Base-by-base conservation (phyloP, 805 yeast species). In the Starmerella khaoyaiensis region DNA sequence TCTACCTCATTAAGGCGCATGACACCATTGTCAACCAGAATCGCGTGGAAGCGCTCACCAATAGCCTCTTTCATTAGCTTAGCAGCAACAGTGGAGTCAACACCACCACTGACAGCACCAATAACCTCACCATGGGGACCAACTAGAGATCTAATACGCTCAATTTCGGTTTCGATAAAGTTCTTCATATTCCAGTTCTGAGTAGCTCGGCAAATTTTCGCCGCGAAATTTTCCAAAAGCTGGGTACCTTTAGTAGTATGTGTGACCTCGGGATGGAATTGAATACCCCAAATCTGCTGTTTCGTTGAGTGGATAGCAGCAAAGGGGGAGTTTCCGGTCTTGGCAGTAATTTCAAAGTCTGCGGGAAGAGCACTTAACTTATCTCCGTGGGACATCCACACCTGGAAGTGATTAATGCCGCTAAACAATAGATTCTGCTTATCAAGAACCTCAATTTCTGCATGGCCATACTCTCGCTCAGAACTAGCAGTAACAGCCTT, bases 371-470 rank as follows among this genome's bases (percentile, higher is more conserved):
- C 80, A 53, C 75, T 76, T 55, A 90, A 71, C 69, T 90, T 90
- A 65, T 90, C 98, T 57, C 94, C 94, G 63, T 90, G 98, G 33
- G 97, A 86, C 98, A 90, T 90, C 98, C 98, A 90, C 45, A 90
- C 96, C 60, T 79, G 86, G 42, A 93, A 83, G 66, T 90, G 79
- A 62, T 84, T 93, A 52, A 90, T 82, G 44, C 78, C 95, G 46
- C 75, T 68, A 64, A 90, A 90, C 46, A 90, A 67, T 16, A 80
- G 74, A 60, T 82, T 74, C 16, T 61, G 40, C 28, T 63, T 47
- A 56, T 82, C 90, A 51, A 71, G 67, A 40, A 83, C 93, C 50
- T 74, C 69, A 59, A 90, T 69, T 41, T 80, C 74, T 44, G 98
- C 95, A 34, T 94, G 95, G 44, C 98, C 98, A 58, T 87, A 90